Evolutionary conservation across 257 asterid genomes (phyloP), one percentile per base, ranked within the genome.

Genomic region (Vinca minor): DNA sequence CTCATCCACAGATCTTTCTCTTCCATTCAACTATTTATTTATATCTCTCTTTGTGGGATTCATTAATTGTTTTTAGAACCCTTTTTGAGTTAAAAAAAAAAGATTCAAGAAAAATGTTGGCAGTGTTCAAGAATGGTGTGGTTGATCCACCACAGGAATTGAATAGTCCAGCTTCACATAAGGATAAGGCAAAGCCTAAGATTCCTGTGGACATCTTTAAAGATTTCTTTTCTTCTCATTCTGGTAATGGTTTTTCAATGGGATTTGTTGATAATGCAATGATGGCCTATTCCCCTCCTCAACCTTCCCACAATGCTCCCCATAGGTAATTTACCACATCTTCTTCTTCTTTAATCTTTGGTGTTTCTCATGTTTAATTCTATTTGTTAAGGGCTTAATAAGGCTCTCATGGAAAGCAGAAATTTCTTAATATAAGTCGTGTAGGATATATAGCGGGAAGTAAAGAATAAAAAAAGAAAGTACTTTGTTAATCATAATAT

Each of bases 131-230:
- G 80, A 85, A 83, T 28, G 89, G 83, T 35, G 74, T 93, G 71
- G 78, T 87, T 53, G 79, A 80, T 70, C 88, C 97, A 55, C 99
- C 99, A 14, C 63, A 78, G 63, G 99, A 93, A 69, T 73, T 93
- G 64, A 81, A 84, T 31, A 83, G 96, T 76, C 87, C 91, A 15
- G 89, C 80, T n/a, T 66, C 88, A 11, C 17, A 53, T 4, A 69
- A 70, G 17, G 59, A 53, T 4, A 69, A 70, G 17, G 59, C 74
- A 18, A 77, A 63, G 58, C 64, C 73, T 36, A 81, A 76, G 53
- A 63, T 67, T 36, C 83, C 94, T 1, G 86, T 81, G 23, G 85
- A 85, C 1, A 65, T 79, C 1, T 44, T 93, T 73, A 84, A 83
- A 67, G 84, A 82, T 21, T 87, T 87, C 81, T 71, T 87, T 32